Percentiles rank a stretch among this genome's conserved stretches.
Evolutionary conservation across 2,329 filamentous ascomycete genomes (phyloP).

Genomic region (Trichoderma sp.): DNA sequence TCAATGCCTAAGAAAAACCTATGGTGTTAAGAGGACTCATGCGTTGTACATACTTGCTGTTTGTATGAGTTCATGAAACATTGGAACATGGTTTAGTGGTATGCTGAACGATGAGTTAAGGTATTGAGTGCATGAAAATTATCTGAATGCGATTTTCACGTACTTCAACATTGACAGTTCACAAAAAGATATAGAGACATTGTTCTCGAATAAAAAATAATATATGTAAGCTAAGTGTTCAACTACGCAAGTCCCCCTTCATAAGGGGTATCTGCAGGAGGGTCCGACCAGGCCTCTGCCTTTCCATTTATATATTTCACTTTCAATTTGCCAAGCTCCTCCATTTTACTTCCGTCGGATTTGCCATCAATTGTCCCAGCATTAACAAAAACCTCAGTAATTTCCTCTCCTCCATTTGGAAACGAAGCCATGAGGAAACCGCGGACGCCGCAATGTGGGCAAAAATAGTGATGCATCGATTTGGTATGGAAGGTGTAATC

Average conservation of each 20-base stretch:
- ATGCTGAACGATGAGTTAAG: not conserved
- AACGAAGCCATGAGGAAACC: not conserved
- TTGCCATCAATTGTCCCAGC: not conserved
- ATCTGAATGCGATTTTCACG: not conserved
- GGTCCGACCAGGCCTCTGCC: not conserved
- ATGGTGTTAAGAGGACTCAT: not conserved
- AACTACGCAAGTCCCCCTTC: not conserved
- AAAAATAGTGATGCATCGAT: not conserved
- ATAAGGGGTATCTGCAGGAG: not conserved
- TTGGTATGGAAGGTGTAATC: not conserved
- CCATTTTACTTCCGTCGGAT: not conserved
- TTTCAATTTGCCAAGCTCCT: not conserved
- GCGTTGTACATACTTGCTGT: not conserved
- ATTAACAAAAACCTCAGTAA: not conserved
- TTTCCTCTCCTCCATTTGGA: not conserved
- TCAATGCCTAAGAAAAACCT: too few relatives aligned
- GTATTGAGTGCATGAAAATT: not conserved
- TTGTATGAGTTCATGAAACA: not conserved
- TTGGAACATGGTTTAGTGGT: not conserved
- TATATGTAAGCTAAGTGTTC: not conserved
- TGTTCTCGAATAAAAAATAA: too few relatives aligned
- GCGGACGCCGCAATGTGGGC: not conserved
- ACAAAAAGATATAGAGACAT: not conserved
- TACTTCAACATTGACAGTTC: not conserved
- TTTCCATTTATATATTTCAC: not conserved